These are phyloP conservation scores for Graphiopsis chlorocephala DNA, from an alignment of 2,329 filamentous ascomycete species.

Conservation along the genomic window DNA sequence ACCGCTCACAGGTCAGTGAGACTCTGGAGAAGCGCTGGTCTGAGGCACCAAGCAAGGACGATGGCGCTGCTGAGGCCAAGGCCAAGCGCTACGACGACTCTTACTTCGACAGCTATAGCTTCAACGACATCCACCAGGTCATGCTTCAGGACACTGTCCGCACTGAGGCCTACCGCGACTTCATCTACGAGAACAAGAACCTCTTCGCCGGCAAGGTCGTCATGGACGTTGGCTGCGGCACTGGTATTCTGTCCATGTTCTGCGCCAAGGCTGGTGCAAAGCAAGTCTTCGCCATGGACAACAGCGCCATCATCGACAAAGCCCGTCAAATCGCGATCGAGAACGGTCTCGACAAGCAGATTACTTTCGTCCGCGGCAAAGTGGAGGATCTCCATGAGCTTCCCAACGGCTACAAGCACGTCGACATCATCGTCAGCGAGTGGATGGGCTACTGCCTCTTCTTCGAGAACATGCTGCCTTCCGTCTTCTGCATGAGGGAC, in stretches of 20 bases:
- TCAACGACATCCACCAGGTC: conserved; percentile 74
- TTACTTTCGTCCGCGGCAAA: conserved; percentile 79
- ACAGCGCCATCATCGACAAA: conserved; percentile 84
- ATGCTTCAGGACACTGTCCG: conserved; percentile 91
- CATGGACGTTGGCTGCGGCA: conserved; percentile 82
- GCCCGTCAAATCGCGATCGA: conserved; percentile 79
- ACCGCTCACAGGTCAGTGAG: conserved; percentile 25
- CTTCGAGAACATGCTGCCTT: conserved; percentile 95
- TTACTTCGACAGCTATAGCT: conserved; percentile 29
- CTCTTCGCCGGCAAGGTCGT: conserved; percentile 83
- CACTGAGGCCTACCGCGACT: conserved; percentile 90
- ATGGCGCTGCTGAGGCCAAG: conserved; percentile 18
- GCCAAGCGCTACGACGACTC: conserved; percentile 23
- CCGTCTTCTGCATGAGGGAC: conserved; percentile 83
- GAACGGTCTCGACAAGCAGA: conserved; percentile 70
- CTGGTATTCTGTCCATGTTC: conserved; percentile 89
- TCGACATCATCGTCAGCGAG: conserved; percentile 93
- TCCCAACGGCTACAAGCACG: conserved; percentile 64
- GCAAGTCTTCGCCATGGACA: conserved; percentile 86
- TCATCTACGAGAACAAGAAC: conserved; percentile 88
- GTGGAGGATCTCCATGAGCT: conserved; percentile 76
- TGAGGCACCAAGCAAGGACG: conserved; percentile 17
- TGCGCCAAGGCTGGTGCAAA: conserved; percentile 85
- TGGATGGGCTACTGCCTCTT: conserved; percentile 97
- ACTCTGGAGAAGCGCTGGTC: conserved; percentile 29